phyloP scores from a whole-genome alignment of 1,284 basidiomycete species.

The Heimioporus retisporus region DNA sequence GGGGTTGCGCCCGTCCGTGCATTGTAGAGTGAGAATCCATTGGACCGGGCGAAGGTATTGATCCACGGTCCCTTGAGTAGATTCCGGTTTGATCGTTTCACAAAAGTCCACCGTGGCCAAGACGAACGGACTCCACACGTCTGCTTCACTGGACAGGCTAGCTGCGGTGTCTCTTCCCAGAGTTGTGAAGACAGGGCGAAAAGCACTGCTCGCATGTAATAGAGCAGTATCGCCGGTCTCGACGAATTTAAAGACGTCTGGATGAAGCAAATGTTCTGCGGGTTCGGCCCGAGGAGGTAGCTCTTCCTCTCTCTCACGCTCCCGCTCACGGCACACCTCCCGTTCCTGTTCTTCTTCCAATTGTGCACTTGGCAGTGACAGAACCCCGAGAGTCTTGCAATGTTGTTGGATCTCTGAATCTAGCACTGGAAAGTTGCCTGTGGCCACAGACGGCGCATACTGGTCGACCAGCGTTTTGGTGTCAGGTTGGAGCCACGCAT shows the following conservation, averaged over 20 bases:
- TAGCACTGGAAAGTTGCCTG: slow-evolving; percentile 16
- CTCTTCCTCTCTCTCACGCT: slow-evolving; percentile 41
- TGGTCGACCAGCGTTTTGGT: slow-evolving; percentile 46
- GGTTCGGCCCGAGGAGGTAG: neutral
- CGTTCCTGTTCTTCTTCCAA: slow-evolving; percentile 57
- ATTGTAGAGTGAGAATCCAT: slow-evolving; percentile 49
- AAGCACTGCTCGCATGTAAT: neutral
- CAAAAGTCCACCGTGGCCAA: slow-evolving; percentile 38
- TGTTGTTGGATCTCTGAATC: slow-evolving; percentile 12
- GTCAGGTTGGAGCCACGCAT: slow-evolving; percentile 48
- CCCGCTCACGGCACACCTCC: slow-evolving; percentile 53
- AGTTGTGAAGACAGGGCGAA: slow-evolving; percentile 16
- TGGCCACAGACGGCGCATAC: slow-evolving; percentile 33
- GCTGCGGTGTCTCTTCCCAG: slow-evolving; percentile 6
- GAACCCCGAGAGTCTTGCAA: too few relatives aligned
- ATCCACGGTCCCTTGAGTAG: slow-evolving; percentile 3
- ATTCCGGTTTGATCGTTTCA: neutral
- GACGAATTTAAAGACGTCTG: slow-evolving; percentile 31
- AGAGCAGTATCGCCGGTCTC: slow-evolving; percentile 19
- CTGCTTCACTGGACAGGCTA: too few relatives aligned
- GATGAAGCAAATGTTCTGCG: slow-evolving; percentile 7
- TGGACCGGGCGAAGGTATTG: slow-evolving; percentile 52
- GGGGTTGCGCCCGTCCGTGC: neutral
- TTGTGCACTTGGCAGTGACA: slow-evolving; percentile 15
- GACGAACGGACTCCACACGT: slow-evolving; percentile 24